Evolutionary conservation across 2,329 filamentous ascomycete species (phyloP).

Genomic region (Cercospora zeae-maydis): DNA sequence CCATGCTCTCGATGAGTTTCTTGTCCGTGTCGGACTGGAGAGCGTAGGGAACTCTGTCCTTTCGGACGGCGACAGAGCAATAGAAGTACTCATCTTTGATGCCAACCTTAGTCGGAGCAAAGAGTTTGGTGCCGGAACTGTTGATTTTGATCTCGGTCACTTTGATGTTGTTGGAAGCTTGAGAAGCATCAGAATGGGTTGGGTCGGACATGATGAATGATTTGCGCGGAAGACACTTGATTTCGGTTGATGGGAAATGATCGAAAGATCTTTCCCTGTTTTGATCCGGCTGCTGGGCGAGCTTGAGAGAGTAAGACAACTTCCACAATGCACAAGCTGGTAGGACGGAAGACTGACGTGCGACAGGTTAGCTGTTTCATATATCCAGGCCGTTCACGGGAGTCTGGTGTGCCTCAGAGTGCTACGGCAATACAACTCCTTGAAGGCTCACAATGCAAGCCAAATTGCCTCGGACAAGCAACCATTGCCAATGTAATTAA

Average conservation of each 20-base stretch:
- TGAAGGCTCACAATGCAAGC: too few relatives aligned
- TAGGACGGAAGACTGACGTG: background rate
- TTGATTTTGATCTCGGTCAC: background rate
- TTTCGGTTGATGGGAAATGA: background rate
- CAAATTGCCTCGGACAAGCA: background rate
- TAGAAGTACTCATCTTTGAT: slow-evolving; percentile 1
- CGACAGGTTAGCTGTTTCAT: background rate
- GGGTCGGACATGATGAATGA: background rate
- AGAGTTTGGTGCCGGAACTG: background rate
- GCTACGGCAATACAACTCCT: background rate
- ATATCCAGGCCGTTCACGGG: background rate
- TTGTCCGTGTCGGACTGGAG: background rate
- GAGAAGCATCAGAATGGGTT: background rate
- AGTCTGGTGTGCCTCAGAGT: background rate
- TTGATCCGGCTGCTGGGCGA: background rate
- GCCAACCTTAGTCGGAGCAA: background rate
- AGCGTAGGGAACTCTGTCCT: background rate
- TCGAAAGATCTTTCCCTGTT: background rate
- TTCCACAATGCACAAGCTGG: background rate
- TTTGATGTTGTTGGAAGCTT: background rate
- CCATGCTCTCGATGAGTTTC: slow-evolving; percentile 1
- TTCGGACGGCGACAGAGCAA: background rate
- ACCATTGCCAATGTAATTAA: background rate
- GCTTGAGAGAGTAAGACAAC: background rate
- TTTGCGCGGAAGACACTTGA: background rate